Conservation (phyloP, 768 basidiomycete species). For the Chalciporus sphaerocephalus region DNA sequence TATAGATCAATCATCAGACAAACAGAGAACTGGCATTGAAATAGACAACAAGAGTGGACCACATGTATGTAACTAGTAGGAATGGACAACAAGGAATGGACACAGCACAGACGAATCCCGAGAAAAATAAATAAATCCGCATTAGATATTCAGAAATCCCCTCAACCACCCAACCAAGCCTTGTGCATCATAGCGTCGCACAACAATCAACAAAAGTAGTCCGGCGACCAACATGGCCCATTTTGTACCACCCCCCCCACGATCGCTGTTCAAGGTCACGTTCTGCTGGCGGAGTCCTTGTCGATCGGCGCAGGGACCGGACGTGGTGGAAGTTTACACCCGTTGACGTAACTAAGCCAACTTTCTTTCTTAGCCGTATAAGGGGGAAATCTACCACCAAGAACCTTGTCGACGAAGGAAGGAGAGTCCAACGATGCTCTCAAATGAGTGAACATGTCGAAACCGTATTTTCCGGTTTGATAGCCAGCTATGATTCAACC, state of each 20-base stretch:
- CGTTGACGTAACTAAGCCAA: slow-evolving; percentile 15
- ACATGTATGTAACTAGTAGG: background rate
- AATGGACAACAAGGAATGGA: background rate
- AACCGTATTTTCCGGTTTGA: slow-evolving; percentile 69
- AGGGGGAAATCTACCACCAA: slow-evolving; percentile 30
- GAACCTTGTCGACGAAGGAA: slow-evolving; percentile 26
- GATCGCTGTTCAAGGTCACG: background rate
- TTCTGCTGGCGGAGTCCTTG: slow-evolving; percentile 7
- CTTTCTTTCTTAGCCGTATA: slow-evolving; percentile 25
- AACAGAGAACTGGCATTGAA: background rate
- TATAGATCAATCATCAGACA: background rate
- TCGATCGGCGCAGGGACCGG: slow-evolving; percentile 4
- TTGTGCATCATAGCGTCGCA: slow-evolving; percentile 1
- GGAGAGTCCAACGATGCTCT: slow-evolving; percentile 51
- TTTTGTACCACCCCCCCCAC: background rate
- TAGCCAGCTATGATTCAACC: slow-evolving; percentile 46
- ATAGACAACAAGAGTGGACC: background rate
- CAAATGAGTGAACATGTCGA: slow-evolving; percentile 75
- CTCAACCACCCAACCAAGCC: slow-evolving; percentile 4
- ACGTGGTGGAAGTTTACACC: slow-evolving; percentile 21
- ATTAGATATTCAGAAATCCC: slow-evolving; percentile 17
- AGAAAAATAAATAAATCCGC: too few species aligned
- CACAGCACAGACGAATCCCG: background rate
- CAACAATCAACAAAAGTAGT: slow-evolving; percentile 6
- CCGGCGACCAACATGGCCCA: slow-evolving; percentile 8